phyloP scores from a whole-genome alignment of 2,329 filamentous ascomycete genomes.

The Cercospora brassicicola region DNA sequence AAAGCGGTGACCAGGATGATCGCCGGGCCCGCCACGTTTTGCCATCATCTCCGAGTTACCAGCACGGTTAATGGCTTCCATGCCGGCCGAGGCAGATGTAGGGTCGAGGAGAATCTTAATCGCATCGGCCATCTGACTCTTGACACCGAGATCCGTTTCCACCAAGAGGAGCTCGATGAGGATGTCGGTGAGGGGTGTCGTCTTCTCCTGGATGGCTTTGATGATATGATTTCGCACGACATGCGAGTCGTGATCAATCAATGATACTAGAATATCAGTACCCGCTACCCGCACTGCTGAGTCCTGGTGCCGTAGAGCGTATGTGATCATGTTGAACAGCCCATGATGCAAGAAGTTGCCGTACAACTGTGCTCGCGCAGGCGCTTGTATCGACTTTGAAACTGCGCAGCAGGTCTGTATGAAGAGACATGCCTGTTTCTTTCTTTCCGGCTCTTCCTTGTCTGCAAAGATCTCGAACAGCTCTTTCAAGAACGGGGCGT shows the following conservation, averaged over 20 bases:
- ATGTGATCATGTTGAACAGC: conserved; percentile 85
- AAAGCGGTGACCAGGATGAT: conserved; percentile 24
- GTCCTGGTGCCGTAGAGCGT: conserved; percentile 81
- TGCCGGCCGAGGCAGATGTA: conserved; percentile 58
- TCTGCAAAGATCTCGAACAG: conserved; percentile 83
- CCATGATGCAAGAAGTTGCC: conserved; percentile 87
- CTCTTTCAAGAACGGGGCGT: conserved; percentile 74
- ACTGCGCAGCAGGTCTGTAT: conserved; percentile 95
- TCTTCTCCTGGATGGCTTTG: conserved; percentile 83
- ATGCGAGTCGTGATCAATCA: conserved; percentile 92
- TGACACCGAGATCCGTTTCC: conserved; percentile 90
- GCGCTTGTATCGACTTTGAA: conserved; percentile 88
- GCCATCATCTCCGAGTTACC: conserved; percentile 67
- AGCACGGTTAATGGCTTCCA: conserved; percentile 58
- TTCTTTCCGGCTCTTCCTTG: conserved; percentile 62
- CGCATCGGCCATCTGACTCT: conserved; percentile 91
- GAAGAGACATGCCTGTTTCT: conserved; percentile 92
- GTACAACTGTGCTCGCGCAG: conserved; percentile 76
- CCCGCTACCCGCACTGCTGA: conserved; percentile 85
- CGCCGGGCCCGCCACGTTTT: conserved; percentile 51
- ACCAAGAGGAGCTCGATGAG: conserved; percentile 87
- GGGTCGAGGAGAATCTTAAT: conserved; percentile 90
- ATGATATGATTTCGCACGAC: conserved; percentile 94
- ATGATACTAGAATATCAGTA: conserved; percentile 86
- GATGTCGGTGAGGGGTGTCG: conserved; percentile 82